A percentile compares a stretch with the other conserved stretches of the same genome.
These are phyloP conservation scores for Myriosclerotinia scirpicola DNA, from an alignment of 2,329 filamentous ascomycete genomes.

Conservation along the genomic window DNA sequence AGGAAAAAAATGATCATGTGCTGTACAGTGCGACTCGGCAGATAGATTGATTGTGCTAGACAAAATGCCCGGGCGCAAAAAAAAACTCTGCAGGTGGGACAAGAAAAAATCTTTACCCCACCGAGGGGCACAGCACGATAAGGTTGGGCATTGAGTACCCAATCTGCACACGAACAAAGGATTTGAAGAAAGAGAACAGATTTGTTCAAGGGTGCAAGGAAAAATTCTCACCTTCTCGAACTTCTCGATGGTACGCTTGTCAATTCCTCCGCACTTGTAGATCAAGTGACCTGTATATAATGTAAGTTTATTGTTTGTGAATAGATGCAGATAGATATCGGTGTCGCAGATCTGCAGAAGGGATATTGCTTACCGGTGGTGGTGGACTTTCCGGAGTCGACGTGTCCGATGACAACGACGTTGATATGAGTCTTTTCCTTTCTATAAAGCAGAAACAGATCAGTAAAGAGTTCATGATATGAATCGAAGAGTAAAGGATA, in stretches of 20 bases:
- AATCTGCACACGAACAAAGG: conserved; percentile 26
- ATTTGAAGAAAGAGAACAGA: conserved; percentile 34
- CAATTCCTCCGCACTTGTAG: conserved; percentile 99
- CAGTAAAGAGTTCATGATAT: conserved; percentile 32
- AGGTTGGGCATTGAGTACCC: not conserved
- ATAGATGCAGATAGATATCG: conserved; percentile 1
- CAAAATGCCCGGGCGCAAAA: conserved; percentile 6
- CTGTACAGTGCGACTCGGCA: not conserved
- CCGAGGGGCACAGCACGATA: conserved; percentile 16
- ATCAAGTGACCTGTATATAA: conserved; percentile 78
- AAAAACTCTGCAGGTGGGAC: not conserved
- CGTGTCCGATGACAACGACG: conserved; percentile 99
- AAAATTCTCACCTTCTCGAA: conserved; percentile 90
- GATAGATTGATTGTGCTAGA: conserved; percentile 19
- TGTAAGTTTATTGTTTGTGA: conserved; percentile 29
- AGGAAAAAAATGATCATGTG: too few species aligned
- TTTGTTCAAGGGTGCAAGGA: conserved; percentile 25
- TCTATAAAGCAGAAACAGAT: conserved; percentile 52
- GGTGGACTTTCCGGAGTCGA: conserved; percentile 99
- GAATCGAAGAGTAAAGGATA: conserved; percentile 23
- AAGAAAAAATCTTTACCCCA: conserved; percentile 9
- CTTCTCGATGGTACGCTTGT: conserved; percentile 99
- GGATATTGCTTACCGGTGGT: conserved; percentile 70
- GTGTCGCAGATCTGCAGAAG: not conserved
- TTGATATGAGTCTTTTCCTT: conserved; percentile 97